Evolutionary conservation across 768 basidiomycete species (phyloP).

Genomic region (Xanthoconium purpureum): DNA sequence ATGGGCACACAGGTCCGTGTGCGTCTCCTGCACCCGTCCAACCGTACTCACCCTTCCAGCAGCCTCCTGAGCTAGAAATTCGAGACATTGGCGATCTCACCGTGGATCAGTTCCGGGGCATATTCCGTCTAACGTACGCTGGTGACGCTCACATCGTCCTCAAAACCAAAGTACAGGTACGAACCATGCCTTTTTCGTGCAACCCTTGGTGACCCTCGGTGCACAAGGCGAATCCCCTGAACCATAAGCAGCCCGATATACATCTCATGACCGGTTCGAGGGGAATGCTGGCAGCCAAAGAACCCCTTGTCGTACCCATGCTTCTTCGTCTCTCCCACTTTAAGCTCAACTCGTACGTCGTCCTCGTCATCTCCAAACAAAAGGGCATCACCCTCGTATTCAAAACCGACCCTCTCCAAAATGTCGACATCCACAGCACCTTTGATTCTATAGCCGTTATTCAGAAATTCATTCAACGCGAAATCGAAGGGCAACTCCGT

Average conservation of each 20-base stretch:
- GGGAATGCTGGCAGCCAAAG: conserved; percentile 91
- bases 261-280: conserved; percentile 78
- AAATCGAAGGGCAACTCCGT: conserved; percentile 94
- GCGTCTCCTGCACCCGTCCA: background rate
- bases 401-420: conserved; percentile 98
- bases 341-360: conserved; percentile 91
- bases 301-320: conserved; percentile 97
- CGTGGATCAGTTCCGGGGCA: conserved; percentile 92
- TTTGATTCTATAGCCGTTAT: conserved; percentile 98
- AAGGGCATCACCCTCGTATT: conserved; percentile 99
- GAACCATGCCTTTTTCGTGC: conserved; percentile 11
- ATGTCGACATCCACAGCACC: conserved; percentile 95
- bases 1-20: conserved; percentile 91
- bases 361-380: conserved; percentile 94
- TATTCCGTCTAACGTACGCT: conserved; percentile 90
- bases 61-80: conserved; percentile 97
- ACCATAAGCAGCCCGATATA: conserved; percentile 88
- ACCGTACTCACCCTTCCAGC: conserved; percentile 1
- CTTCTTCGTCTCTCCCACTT: conserved; percentile 95
- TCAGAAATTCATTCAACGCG: conserved; percentile 94
- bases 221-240: conserved; percentile 85
- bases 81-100: conserved; percentile 97
- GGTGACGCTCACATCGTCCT: conserved; percentile 88
- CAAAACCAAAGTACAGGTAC: conserved; percentile 90
- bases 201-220: conserved; percentile 4